Evolutionary conservation across 345 rosid genomes (phyloP).

Genomic region (Pugionium dolabratum): DNA sequence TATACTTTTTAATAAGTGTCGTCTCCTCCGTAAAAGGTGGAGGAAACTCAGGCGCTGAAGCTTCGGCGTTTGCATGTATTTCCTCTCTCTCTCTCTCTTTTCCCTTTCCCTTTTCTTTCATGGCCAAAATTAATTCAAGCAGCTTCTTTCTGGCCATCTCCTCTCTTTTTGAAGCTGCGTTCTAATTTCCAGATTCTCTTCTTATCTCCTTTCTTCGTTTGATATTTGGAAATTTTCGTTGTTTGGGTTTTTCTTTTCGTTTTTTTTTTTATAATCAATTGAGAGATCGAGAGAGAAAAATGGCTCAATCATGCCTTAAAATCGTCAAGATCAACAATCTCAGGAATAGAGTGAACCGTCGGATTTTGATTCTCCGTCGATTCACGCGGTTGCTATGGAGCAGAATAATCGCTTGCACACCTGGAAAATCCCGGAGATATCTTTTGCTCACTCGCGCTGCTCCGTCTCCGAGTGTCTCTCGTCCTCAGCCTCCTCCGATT

Average conservation of each 20-base stretch:
- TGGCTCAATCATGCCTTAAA: constrained; percentile 37
- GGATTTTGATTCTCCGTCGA: constrained; percentile 53
- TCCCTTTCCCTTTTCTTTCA: constrained; percentile 15
- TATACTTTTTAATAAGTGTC: neutral
- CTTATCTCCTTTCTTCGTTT: neutral
- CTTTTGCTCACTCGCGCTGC: constrained; percentile 45
- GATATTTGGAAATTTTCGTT: neutral
- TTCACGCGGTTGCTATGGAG: constrained; percentile 57
- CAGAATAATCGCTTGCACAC: constrained; percentile 48
- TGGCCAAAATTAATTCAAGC: constrained; percentile 26
- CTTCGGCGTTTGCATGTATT: neutral
- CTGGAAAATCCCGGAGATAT: constrained; percentile 55
- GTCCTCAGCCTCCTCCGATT: constrained; percentile 18
- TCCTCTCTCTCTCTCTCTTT: constrained; percentile 7
- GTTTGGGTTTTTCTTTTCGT: neutral
- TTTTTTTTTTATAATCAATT: neutral
- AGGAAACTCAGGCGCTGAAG: constrained; percentile 19
- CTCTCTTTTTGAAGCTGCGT: constrained; percentile 27
- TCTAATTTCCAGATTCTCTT: neutral
- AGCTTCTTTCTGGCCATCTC: constrained; percentile 39
- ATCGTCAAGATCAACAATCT: constrained; percentile 47
- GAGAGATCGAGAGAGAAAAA: neutral
- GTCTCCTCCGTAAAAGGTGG: constrained; percentile 27
- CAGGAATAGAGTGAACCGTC: constrained; percentile 48
- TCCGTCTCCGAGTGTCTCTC: constrained; percentile 37